Percentiles rank a stretch among this genome's conserved stretches.
phyloP scores from a whole-genome alignment of 2,329 filamentous ascomycete species.

The Arthrinium phaeospermum region DNA sequence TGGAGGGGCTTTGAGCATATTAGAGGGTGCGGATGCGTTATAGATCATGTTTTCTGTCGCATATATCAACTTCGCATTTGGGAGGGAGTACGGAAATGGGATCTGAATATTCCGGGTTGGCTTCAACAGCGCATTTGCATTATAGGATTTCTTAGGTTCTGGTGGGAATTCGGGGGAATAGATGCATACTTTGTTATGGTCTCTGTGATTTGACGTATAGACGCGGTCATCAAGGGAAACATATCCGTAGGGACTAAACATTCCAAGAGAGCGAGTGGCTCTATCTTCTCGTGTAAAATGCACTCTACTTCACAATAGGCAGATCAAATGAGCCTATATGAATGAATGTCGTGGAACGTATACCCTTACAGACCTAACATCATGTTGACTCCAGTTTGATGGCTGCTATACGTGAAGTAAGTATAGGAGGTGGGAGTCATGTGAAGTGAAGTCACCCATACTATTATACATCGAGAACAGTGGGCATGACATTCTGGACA shows the following conservation, averaged over 20 bases:
- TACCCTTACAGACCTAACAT: background rate
- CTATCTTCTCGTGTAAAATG: background rate
- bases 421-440: background rate
- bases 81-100: background rate
- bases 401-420: background rate
- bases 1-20: slow-evolving; percentile 57
- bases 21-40: slow-evolving; percentile 53
- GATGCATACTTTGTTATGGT: background rate
- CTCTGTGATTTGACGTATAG: background rate
- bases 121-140: slow-evolving; percentile 14
- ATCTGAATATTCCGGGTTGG: background rate
- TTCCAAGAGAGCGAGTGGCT: background rate
- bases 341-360: background rate
- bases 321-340: too few species aligned
- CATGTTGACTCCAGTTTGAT: background rate
- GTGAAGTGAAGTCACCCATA: background rate
- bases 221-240: background rate
- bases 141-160: background rate
- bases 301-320: background rate
- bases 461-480: background rate
- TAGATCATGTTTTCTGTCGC: slow-evolving; percentile 29
- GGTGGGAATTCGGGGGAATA: background rate
- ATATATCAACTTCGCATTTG: background rate
- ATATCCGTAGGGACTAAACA: too few species aligned
- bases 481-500: background rate